Evolutionary conservation across 495 filamentous ascomycete species (phyloP).

Genomic region (Penicillium cinerascens): DNA sequence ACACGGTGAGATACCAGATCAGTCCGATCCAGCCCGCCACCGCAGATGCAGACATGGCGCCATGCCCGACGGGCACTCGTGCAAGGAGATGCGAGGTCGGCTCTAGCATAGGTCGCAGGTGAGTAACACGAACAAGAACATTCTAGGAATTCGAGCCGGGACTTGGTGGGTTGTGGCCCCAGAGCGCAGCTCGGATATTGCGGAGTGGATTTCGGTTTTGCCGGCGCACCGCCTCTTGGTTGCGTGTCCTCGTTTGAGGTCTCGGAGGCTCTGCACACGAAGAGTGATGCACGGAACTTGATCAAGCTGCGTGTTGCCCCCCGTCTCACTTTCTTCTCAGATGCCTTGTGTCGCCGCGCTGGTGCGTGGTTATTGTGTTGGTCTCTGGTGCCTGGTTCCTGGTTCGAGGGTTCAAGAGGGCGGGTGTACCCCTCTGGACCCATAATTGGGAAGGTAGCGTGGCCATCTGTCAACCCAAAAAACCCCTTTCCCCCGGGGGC

Average conservation of each 20-base stretch:
- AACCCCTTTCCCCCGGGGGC: no score
- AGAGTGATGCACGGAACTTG: not conserved
- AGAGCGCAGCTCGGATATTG: not conserved
- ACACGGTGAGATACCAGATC: conserved; percentile 57
- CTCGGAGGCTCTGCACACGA: not conserved
- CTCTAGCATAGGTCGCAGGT: conserved; percentile 35
- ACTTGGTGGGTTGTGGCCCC: not conserved
- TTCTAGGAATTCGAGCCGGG: conserved; percentile 21
- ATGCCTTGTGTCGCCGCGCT: not conserved
- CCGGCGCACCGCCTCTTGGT: not conserved
- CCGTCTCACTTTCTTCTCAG: not conserved
- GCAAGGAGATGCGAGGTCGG: conserved; percentile 26
- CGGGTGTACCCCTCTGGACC: not conserved
- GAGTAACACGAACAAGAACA: conserved; percentile 18
- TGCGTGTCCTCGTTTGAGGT: not conserved
- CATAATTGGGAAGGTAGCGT: not conserved
- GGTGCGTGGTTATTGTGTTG: not conserved
- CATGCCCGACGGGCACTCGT: conserved; percentile 32
- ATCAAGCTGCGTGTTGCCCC: not conserved
- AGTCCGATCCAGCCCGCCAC: conserved; percentile 49
- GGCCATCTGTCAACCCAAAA: not conserved
- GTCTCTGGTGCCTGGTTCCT: not conserved
- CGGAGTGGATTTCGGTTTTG: not conserved
- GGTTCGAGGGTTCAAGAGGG: no score
- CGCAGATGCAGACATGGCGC: conserved; percentile 31